Conservation (phyloP, 2,329 filamentous ascomycete genomes). For the Beauveria varroae region DNA sequence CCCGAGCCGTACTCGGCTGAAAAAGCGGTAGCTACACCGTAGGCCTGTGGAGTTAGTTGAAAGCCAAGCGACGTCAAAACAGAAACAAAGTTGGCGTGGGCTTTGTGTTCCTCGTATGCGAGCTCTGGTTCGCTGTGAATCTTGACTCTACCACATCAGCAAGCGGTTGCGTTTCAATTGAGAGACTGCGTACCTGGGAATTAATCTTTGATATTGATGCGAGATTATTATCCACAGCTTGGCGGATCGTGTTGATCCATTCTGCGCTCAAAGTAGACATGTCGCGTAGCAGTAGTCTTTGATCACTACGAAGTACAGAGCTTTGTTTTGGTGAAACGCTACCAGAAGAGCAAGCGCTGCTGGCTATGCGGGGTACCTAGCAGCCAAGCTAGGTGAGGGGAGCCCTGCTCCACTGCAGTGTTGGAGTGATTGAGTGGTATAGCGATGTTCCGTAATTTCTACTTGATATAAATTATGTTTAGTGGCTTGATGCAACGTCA, state of each 20-base stretch:
- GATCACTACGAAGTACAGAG: not conserved
- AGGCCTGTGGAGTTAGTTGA: conserved; percentile 22
- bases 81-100: conserved; percentile 20
- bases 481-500: conserved; percentile 3
- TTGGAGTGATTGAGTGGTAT: not conserved
- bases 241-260: not conserved
- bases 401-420: not conserved
- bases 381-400: not conserved
- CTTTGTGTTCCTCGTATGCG: conserved; percentile 22
- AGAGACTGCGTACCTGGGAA: not conserved
- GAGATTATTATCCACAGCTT: not conserved
- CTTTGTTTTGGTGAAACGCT: not conserved
- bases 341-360: too few relatives aligned
- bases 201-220: conserved; percentile 2
- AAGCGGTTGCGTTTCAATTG: too few relatives aligned
- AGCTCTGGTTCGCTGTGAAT: conserved; percentile 23
- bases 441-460: not conserved
- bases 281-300: not conserved
- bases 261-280: not conserved
- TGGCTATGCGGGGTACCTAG: not conserved
- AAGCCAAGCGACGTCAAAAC: conserved; percentile 18
- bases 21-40: conserved; percentile 27
- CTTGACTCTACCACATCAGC: not conserved
- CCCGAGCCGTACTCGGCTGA: conserved; percentile 21
- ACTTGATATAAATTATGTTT: not conserved